Evolutionary conservation across 2,329 filamentous ascomycete species (phyloP).

Genomic region (Cladophialophora exuberans): DNA sequence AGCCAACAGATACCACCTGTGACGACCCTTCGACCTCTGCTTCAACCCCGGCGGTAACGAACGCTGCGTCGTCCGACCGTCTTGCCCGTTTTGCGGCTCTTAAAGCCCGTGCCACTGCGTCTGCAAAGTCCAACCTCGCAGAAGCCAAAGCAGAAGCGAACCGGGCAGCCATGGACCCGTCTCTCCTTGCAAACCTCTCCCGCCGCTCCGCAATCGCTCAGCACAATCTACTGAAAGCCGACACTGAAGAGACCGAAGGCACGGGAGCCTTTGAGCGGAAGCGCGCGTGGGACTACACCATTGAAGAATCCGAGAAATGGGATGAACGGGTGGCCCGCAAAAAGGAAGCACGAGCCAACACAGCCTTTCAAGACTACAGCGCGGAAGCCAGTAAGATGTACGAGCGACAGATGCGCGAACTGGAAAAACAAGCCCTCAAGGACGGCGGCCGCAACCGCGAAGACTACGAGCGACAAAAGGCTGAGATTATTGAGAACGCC

Average conservation of each 20-base stretch:
- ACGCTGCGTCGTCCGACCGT: too few relatives aligned
- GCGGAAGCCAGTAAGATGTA: conserved; percentile 91
- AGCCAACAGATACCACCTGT: neutral
- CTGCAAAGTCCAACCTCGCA: conserved; percentile 74
- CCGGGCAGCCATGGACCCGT: conserved; percentile 75
- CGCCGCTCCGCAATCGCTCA: conserved; percentile 85
- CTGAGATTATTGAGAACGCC: conserved; percentile 81
- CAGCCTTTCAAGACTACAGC: conserved; percentile 86
- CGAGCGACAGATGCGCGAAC: conserved; percentile 81
- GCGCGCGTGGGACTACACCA: conserved; percentile 97
- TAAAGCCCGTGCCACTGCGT: conserved; percentile 40
- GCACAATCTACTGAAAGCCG: conserved; percentile 91
- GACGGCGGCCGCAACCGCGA: conserved; percentile 60
- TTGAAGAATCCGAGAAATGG: conserved; percentile 93
- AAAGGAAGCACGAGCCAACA: conserved; percentile 76
- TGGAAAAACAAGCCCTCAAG: conserved; percentile 59
- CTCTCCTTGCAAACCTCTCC: conserved; percentile 74
- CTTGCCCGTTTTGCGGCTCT: conserved; percentile 35
- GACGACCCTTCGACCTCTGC: conserved; percentile 1
- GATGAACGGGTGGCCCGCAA: conserved; percentile 89
- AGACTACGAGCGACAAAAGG: conserved; percentile 69
- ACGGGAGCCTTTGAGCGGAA: conserved; percentile 77
- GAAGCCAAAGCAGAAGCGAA: conserved; percentile 84
- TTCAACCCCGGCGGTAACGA: conserved; percentile 9
- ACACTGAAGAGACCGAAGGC: conserved; percentile 79